Conservation (phyloP, 441 rosid species). For the Breynia disticha region DNA sequence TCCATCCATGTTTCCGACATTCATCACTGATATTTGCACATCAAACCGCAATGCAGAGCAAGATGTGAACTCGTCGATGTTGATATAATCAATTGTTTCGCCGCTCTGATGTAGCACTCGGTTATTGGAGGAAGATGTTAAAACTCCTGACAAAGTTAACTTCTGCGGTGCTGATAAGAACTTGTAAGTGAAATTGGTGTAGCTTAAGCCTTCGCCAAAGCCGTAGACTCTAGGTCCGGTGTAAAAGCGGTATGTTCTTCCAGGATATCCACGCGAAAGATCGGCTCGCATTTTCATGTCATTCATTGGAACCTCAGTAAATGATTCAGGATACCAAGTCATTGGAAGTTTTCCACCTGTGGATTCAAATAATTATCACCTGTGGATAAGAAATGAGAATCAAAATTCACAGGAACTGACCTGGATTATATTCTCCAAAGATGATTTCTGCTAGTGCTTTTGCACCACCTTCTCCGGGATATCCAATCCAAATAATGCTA, state of each 20-base stretch:
- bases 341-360: constrained; percentile 78
- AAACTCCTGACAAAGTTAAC: constrained; percentile 28
- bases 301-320: constrained; percentile 63
- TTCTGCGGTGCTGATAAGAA: constrained; percentile 49
- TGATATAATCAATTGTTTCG: constrained; percentile 20
- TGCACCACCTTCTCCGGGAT: constrained; percentile 88
- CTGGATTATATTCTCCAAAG: constrained; percentile 66
- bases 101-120: constrained; percentile 28
- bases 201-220: constrained; percentile 81
- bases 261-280: constrained; percentile 48
- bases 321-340: constrained; percentile 91
- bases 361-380: neutral
- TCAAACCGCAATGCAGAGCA: constrained; percentile 46
- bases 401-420: constrained; percentile 20
- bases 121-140: constrained; percentile 22
- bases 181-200: constrained; percentile 45
- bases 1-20: constrained; percentile 57
- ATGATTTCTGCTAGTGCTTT: constrained; percentile 69
- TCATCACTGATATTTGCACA: constrained; percentile 38
- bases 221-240: constrained; percentile 49
- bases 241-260: constrained; percentile 86
- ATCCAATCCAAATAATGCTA: constrained; percentile 87
- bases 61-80: constrained; percentile 26
- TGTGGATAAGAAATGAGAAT: no score
- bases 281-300: constrained; percentile 75